Conservation (phyloP, 768 basidiomycete species). For the Trametes meyenii region DNA sequence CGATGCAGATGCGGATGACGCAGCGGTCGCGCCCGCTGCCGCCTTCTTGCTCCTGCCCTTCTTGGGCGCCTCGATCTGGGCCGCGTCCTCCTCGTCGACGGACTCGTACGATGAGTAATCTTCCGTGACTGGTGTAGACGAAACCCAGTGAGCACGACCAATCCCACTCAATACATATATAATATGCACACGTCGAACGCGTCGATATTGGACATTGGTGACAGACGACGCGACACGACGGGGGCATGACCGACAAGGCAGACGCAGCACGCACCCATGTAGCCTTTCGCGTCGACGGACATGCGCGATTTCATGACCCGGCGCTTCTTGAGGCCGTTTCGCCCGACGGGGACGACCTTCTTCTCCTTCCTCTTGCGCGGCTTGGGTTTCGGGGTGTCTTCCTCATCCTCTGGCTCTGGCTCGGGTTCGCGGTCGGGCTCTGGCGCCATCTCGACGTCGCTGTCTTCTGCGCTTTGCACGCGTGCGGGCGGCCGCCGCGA, state of each 20-base stretch:
- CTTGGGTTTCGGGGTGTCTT: conserved; percentile 34
- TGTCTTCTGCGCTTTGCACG: conserved; percentile 28
- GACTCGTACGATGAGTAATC: conserved; percentile 86
- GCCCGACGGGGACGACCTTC: conserved; percentile 71
- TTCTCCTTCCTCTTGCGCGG: conserved; percentile 47
- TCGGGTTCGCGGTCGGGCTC: conserved; percentile 33
- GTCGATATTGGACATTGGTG: too few species aligned
- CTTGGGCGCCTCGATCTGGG: conserved; percentile 11
- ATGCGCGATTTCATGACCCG: conserved; percentile 61
- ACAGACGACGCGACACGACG: neutral
- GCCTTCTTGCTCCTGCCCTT: conserved; percentile 18
- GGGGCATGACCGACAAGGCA: neutral
- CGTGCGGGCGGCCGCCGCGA: conserved; percentile 27
- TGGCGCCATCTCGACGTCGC: conserved; percentile 29
- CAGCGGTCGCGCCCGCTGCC: neutral
- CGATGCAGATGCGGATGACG: neutral
- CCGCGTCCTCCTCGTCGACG: conserved; percentile 60
- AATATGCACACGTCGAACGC: too few species aligned
- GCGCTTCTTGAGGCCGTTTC: conserved; percentile 77
- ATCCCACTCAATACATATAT: too few species aligned
- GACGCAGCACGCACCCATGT: conserved; percentile 55
- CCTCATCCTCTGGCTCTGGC: conserved; percentile 29
- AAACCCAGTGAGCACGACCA: neutral
- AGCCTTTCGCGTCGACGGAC: conserved; percentile 66
- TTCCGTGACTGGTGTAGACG: conserved; percentile 55